phyloP scores from a whole-genome alignment of 2,329 filamentous ascomycete genomes.

The Neobulgaria alba region DNA sequence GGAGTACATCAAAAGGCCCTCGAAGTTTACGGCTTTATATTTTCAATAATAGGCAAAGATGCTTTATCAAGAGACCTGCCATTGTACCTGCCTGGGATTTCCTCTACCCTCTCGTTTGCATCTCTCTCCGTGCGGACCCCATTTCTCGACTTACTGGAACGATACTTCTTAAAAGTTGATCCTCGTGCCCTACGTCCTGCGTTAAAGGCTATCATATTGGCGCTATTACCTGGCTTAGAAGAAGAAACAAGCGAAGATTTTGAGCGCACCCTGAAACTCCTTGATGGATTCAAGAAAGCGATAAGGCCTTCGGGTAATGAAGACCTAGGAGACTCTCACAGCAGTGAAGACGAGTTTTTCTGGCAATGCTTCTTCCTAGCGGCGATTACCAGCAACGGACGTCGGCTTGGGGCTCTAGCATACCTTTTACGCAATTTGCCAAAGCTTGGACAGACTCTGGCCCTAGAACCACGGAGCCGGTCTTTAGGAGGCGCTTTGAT shows the following conservation, averaged over 20 bases:
- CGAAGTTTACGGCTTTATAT: slow-evolving; percentile 87
- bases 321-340: slow-evolving; percentile 43
- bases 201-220: slow-evolving; percentile 80
- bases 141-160: slow-evolving; percentile 77
- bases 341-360: slow-evolving; percentile 74
- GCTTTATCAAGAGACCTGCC: slow-evolving; percentile 73
- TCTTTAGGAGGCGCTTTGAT: slow-evolving; percentile 24
- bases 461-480: slow-evolving; percentile 24
- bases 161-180: slow-evolving; percentile 66
- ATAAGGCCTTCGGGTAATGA: slow-evolving; percentile 48
- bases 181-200: slow-evolving; percentile 69
- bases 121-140: slow-evolving; percentile 82
- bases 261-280: slow-evolving; percentile 69
- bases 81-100: slow-evolving; percentile 82
- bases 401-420: slow-evolving; percentile 78
- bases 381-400: slow-evolving; percentile 78
- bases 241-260: slow-evolving; percentile 98
- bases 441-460: slow-evolving; percentile 45
- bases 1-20: slow-evolving; percentile 96
- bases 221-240: slow-evolving; percentile 84
- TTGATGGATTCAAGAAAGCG: slow-evolving; percentile 67
- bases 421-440: slow-evolving; percentile 77
- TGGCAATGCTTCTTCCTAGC: slow-evolving; percentile 98
- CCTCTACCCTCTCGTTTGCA: slow-evolving; percentile 85
- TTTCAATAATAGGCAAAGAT: slow-evolving; percentile 74